These are phyloP conservation scores for Pelargonium citronellum DNA, from an alignment of 441 rosid genomes.

Conservation along the genomic window DNA sequence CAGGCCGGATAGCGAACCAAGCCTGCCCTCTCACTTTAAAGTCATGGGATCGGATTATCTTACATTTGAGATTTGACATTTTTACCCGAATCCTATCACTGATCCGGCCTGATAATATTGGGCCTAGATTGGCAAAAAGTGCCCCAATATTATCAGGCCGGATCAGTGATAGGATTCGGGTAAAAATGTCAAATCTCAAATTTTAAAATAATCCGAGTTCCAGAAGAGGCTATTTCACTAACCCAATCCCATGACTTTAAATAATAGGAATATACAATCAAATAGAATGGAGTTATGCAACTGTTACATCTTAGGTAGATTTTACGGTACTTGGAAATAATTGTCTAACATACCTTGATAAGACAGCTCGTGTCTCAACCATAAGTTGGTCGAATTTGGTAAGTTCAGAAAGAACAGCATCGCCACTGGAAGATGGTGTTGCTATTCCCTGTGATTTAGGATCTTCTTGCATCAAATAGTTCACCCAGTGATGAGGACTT, in stretches of 20 bases:
- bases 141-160: too few species aligned
- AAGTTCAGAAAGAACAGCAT: constrained; percentile 22
- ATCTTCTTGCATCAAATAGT: constrained; percentile 65
- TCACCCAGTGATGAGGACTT: constrained; percentile 68
- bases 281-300: not conserved
- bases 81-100: not conserved
- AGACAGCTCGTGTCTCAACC: constrained; percentile 62
- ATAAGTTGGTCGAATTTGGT: constrained; percentile 74
- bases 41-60: too few species aligned
- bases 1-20: too few species aligned
- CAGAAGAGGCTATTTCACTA: not conserved
- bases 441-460: constrained; percentile 29
- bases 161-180: not conserved
- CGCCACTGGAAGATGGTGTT: constrained; percentile 28
- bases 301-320: not conserved
- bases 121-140: too few species aligned
- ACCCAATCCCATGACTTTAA: too few species aligned
- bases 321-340: not conserved
- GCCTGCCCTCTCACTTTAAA: too few species aligned
- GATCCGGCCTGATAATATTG: too few species aligned
- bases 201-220: too few species aligned
- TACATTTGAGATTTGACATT: not conserved
- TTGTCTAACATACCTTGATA: constrained; percentile 46
- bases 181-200: not conserved
- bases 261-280: too few species aligned